Evolutionary conservation across 73 alveolate species (phyloP), one percentile per base, ranked within the genome.

Genomic region (Paramecium caudatum): DNA sequence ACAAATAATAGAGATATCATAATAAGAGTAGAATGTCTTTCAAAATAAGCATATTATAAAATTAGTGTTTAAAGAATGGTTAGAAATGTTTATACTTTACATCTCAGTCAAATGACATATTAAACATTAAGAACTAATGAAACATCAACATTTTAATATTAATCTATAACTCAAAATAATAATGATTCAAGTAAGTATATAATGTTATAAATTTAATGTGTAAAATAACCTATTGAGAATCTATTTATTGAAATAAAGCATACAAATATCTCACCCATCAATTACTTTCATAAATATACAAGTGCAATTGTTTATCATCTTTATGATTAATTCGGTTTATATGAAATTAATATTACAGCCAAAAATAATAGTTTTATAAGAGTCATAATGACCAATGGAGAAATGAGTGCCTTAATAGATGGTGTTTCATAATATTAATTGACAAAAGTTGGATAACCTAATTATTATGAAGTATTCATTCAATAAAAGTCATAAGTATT

Each of bases 361-460:
- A 16, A 55, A 12, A 55, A 55, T 27, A 23, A 3, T 5, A 55
- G 45, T 23, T 5, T 19, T 9, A 8, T 55, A 4, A 55, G 10
- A 55, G 8, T 55, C 0, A 55, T 55, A 6, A 55, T 55, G 1
- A 23, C 80, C 9, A 55, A 55, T 55, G 80, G 80, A 0, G 80
- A 55, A 55, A 27, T 55, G 16, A 55, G 30, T 65, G 49, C 49
- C 34, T 65, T 65, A 36, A 30, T 16, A 10, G 83, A 65, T 65
- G 15, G 17, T 32, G 15, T 65, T 12, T 30, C 83, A 33, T 15
- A 33, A 33, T 65, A 65, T 34, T 33, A 65, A 33, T 12, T 65
- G 7, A 15, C 50, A 4, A 13, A 65, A 33, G 34, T 65, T 33
- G 83, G 83, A 65, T 33, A 65, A 65, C 49, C 47, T 10, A 36